phyloP scores from a whole-genome alignment of 2,329 filamentous ascomycete genomes.

The Capronia epimyces region DNA sequence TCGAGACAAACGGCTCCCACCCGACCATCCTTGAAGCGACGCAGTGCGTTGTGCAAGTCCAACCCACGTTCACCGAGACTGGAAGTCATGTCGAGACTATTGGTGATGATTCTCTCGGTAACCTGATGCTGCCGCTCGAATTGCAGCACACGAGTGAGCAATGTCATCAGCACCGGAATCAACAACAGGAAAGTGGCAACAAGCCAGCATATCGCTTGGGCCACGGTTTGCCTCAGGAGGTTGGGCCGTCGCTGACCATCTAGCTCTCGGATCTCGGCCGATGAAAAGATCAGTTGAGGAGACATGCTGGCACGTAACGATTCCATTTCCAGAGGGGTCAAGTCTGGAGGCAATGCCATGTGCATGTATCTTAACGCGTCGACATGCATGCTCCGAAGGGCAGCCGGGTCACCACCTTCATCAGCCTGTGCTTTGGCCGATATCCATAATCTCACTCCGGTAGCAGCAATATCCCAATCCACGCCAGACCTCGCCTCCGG shows the following conservation, averaged over 20 bases:
- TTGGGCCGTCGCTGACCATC: conserved; percentile 4
- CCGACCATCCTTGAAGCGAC: conserved; percentile 58
- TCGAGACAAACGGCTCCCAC: conserved; percentile 56
- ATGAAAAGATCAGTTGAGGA: conserved; percentile 7
- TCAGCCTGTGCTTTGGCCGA: conserved; percentile 22
- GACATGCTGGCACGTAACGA: conserved; percentile 21
- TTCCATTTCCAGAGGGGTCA: conserved; percentile 20
- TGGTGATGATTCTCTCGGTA: conserved; percentile 52
- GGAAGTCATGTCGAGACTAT: conserved; percentile 50
- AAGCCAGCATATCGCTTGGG: conserved; percentile 21
- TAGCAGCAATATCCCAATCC: conserved; percentile 23
- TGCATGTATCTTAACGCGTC: conserved; percentile 24
- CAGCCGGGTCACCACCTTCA: conserved; percentile 15
- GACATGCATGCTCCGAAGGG: conserved; percentile 24
- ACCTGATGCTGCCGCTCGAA: conserved; percentile 64
- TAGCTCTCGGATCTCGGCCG: neutral
- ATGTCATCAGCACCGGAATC: conserved; percentile 19
- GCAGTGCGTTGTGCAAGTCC: conserved; percentile 51
- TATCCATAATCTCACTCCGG: conserved; percentile 20
- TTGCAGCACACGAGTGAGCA: conserved; percentile 30
- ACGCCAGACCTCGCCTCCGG: conserved; percentile 15
- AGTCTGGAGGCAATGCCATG: conserved; percentile 20
- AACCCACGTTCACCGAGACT: conserved; percentile 49
- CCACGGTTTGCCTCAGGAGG: conserved; percentile 17
- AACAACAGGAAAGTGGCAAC: conserved; percentile 20